Evolutionary conservation across 305 asterid species (phyloP), one percentile per base, ranked within the genome.

Genomic region (Rubia tinctorum): DNA sequence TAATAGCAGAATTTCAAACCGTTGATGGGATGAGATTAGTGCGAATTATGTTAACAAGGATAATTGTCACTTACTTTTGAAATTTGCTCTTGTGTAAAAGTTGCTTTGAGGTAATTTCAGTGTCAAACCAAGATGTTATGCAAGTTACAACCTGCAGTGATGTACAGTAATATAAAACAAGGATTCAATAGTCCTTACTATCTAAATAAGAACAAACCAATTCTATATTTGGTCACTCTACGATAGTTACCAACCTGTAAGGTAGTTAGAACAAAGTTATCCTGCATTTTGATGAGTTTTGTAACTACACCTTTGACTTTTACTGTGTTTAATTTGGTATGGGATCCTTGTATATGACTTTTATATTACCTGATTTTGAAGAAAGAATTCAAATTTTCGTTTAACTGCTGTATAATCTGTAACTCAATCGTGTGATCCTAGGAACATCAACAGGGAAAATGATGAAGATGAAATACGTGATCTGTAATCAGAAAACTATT

Each of bases 271-370:
- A 97, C 87, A 63, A 96, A 85, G 81, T 82, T 82, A 78, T 91
- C 96, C 85, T 90, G 92, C 88, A 95, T 96, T 84, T 82, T 88
- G 79, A 95, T 89, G 78, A 95, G 91, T 78, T 87, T 92, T 20
- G 96, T 98, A 76, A 95, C 98, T 77, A 95, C 96, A 10, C 99
- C 98, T 86, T 92, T 95, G 81, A 95, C 99, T 79, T 82, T 86
- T 69, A 96, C 85, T 84, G 84, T 88, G 76, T 95, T 95, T 78
- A 95, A 95, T 89, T 89, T 82, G 75, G 87, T 62, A 84, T 88
- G 7, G 97, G 99, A 73, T 92, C 91, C 47, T 71, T 85, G 83
- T 89, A 95, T 76, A 78, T 79, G 84, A 95, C 90, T 60, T 89
- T 92, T 62, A 92, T 91, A 81, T 86, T 88, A 75, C 87, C 88